A percentile compares a stretch with the other conserved stretches of the same genome.
Evolutionary conservation across 192 early-diverging fungal genomes (phyloP).

Genomic region (Coemansia sp.): DNA sequence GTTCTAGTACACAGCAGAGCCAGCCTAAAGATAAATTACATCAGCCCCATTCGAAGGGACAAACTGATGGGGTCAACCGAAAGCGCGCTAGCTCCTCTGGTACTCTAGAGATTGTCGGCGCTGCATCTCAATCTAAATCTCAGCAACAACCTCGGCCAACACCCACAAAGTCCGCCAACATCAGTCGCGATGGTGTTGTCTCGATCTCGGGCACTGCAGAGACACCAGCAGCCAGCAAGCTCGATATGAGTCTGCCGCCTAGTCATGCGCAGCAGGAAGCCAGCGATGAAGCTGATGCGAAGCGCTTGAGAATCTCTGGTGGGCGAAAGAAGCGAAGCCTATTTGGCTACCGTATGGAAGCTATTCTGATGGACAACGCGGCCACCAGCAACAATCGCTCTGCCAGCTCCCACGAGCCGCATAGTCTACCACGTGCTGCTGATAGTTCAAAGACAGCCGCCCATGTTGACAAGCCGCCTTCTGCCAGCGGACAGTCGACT

Average conservation of each 20-base stretch:
- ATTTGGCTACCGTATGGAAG: constrained; percentile 37
- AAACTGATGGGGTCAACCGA: background rate
- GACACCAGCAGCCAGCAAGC: background rate
- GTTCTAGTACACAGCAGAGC: background rate
- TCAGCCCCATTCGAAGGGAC: background rate
- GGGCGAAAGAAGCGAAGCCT: constrained; percentile 24
- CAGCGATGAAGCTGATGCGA: background rate
- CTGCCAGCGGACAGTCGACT: background rate
- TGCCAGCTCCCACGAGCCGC: background rate
- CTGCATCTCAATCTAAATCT: background rate
- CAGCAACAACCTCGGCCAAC: background rate
- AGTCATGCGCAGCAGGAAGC: background rate
- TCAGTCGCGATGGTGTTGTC: background rate
- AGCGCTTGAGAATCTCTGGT: background rate
- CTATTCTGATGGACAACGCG: constrained; percentile 3
- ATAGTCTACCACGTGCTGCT: background rate
- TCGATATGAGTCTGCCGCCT: background rate
- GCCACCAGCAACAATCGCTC: background rate
- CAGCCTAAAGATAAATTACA: background rate
- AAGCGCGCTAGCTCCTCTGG: constrained; percentile 2
- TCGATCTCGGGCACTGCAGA: background rate
- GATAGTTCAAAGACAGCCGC: background rate
- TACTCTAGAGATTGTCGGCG: constrained; percentile 4
- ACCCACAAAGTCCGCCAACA: background rate
- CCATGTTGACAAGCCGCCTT: background rate